Evolutionary conservation across 257 asterid species (phyloP).

Genomic region (Echites panduratus): DNA sequence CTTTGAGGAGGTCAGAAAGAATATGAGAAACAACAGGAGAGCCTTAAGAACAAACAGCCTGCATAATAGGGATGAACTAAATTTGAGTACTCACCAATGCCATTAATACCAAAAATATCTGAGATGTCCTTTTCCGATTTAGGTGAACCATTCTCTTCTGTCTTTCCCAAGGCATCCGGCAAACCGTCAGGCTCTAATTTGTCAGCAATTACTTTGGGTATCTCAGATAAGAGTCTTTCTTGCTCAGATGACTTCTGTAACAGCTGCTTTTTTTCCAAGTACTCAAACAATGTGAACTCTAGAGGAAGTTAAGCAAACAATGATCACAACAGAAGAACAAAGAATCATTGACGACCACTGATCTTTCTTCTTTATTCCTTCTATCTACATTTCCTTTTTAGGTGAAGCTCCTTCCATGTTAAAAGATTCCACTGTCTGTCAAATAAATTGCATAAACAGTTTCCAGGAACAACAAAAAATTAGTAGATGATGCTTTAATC

Average conservation of each 20-base stretch:
- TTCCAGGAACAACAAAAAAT: neutral
- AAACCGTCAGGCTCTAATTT: constrained; percentile 45
- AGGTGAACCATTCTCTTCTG: constrained; percentile 44
- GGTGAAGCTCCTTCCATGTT: neutral
- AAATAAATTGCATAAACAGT: neutral
- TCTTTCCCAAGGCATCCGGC: constrained; percentile 25
- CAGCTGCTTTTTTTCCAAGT: constrained; percentile 56
- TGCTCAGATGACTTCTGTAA: constrained; percentile 63
- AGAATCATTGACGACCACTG: neutral
- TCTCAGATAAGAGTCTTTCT: constrained; percentile 46
- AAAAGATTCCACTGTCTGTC: neutral
- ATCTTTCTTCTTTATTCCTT: neutral
- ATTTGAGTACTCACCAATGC: constrained; percentile 42
- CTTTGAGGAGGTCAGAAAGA: neutral
- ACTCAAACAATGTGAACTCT: constrained; percentile 46
- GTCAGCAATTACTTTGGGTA: constrained; percentile 75
- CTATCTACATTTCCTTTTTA: neutral
- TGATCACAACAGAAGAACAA: constrained; percentile 5
- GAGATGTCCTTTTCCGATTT: constrained; percentile 36
- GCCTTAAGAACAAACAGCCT: neutral
- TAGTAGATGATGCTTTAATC: neutral
- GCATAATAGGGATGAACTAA: neutral
- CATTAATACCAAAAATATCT: constrained; percentile 42
- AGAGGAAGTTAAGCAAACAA: constrained; percentile 47
- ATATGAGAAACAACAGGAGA: neutral